Evolutionary conservation across 441 rosid species (phyloP).

Genomic region (Bocquillonia castaneifolia): DNA sequence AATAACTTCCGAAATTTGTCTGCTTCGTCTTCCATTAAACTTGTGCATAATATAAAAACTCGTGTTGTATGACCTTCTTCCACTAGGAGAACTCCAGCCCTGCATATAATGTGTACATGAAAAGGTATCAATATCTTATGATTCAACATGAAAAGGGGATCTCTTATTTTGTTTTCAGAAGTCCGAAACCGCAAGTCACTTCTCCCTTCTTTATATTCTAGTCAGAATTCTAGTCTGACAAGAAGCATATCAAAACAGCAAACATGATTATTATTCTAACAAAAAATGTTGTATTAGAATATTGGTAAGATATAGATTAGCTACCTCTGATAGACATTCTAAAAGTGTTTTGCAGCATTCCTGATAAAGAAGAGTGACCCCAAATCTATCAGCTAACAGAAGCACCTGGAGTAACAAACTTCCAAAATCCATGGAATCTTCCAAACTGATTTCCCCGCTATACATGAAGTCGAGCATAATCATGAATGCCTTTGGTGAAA

Average conservation of each 20-base stretch:
- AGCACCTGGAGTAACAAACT: slow-evolving; percentile 79
- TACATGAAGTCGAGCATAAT: slow-evolving; percentile 87
- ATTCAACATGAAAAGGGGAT: slow-evolving; percentile 47
- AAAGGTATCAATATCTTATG: slow-evolving; percentile 72
- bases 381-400: slow-evolving; percentile 81
- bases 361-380: slow-evolving; percentile 76
- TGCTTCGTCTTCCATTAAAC: slow-evolving; percentile 94
- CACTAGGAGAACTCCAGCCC: slow-evolving; percentile 93
- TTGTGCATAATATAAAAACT: slow-evolving; percentile 89
- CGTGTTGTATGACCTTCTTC: slow-evolving; percentile 82
- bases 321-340: slow-evolving; percentile 94
- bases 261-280: slow-evolving; percentile 24
- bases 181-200: slow-evolving; percentile 62
- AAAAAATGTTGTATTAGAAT: slow-evolving; percentile 16
- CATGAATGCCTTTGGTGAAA: slow-evolving; percentile 62
- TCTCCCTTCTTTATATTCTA: slow-evolving; percentile 55
- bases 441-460: slow-evolving; percentile 62
- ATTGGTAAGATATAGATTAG: slow-evolving; percentile 23
- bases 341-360: slow-evolving; percentile 92
- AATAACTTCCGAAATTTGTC: slow-evolving; percentile 68
- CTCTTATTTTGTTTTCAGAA: slow-evolving; percentile 69
- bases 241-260: slow-evolving; percentile 41
- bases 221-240: slow-evolving; percentile 45
- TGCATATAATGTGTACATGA: slow-evolving; percentile 94
- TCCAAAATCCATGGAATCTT: slow-evolving; percentile 55